A percentile compares a stretch with the other conserved stretches of the same genome.
These are phyloP conservation scores for Syncephalastrum contaminatum DNA, from an alignment of 371 early-diverging fungal genomes.

Conservation along the genomic window DNA sequence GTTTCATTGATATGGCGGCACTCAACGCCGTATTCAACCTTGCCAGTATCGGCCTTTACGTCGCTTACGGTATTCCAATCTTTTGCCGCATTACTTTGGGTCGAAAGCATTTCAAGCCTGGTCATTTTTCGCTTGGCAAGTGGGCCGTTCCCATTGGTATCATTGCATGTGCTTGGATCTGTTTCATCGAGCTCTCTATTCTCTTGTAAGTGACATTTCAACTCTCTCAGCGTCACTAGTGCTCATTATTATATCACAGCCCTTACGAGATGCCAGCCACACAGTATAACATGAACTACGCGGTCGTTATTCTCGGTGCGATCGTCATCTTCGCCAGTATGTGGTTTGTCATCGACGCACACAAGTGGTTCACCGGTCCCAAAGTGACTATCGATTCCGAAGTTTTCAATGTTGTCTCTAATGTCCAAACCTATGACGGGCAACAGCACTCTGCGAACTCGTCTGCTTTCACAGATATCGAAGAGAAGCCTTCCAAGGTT, in stretches of 20 bases:
- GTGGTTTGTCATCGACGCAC: slow-evolving; percentile 18
- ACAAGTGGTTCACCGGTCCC: background rate
- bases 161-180: slow-evolving; percentile 20
- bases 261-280: slow-evolving; percentile 41
- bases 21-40: slow-evolving; percentile 58
- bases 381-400: no score
- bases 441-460: no score
- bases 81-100: slow-evolving; percentile 20
- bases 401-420: no score
- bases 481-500: no score
- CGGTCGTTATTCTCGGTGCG: slow-evolving; percentile 49
- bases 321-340: slow-evolving; percentile 11
- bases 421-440: no score
- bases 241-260: slow-evolving; percentile 41
- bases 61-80: slow-evolving; percentile 55
- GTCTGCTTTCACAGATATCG: no score
- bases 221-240: slow-evolving; percentile 19
- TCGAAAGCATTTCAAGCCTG: slow-evolving; percentile 12
- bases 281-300: slow-evolving; percentile 50
- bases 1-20: slow-evolving; percentile 39
- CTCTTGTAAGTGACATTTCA: slow-evolving; percentile 14
- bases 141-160: slow-evolving; percentile 16
- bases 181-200: slow-evolving; percentile 37
- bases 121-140: slow-evolving; percentile 20
- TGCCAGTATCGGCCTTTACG: slow-evolving; percentile 58